phyloP scores from a whole-genome alignment of 2,329 filamentous ascomycete genomes.

The Exserohilum turcica region DNA sequence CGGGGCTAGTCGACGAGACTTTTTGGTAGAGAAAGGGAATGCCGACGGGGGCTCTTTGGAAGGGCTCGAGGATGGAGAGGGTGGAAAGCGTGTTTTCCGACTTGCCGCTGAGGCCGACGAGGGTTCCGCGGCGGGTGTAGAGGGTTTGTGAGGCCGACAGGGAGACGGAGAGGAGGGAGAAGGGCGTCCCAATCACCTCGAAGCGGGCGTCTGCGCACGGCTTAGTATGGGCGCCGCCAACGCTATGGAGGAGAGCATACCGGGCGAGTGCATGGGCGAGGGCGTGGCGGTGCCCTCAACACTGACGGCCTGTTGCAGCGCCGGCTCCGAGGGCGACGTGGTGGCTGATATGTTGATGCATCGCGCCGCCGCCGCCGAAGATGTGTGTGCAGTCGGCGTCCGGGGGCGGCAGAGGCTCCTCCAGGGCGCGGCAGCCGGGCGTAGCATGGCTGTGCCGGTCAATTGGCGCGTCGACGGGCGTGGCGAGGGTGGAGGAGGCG shows the following conservation, averaged over 20 bases:
- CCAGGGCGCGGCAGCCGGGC: slow-evolving; percentile 39
- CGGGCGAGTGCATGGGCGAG: slow-evolving; percentile 34
- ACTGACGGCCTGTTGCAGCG: slow-evolving; percentile 39
- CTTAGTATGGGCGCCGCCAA: not conserved
- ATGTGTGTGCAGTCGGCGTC: slow-evolving; percentile 15
- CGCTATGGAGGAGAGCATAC: slow-evolving; percentile 15
- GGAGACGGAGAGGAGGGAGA: slow-evolving; percentile 90
- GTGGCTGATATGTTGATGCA: slow-evolving; percentile 55
- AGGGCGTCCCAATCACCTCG: slow-evolving; percentile 88
- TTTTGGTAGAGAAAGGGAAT: slow-evolving; percentile 94
- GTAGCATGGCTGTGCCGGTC: slow-evolving; percentile 38
- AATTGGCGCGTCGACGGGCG: slow-evolving; percentile 25
- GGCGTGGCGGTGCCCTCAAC: slow-evolving; percentile 29
- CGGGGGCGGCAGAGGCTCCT: slow-evolving; percentile 23
- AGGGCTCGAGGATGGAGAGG: slow-evolving; percentile 81
- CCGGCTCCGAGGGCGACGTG: slow-evolving; percentile 48
- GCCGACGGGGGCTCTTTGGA: slow-evolving; percentile 77
- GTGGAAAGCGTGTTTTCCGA: slow-evolving; percentile 90
- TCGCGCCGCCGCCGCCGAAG: slow-evolving; percentile 33
- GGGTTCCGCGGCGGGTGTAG: slow-evolving; percentile 87
- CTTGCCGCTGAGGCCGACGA: slow-evolving; percentile 88
- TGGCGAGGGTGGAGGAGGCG: slow-evolving; percentile 2
- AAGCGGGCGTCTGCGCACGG: slow-evolving; percentile 79
- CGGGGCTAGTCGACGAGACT: slow-evolving; percentile 81
- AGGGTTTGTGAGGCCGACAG: slow-evolving; percentile 92